A percentile compares a stretch with the other conserved stretches of the same genome.
Conservation (phyloP, 1,284 basidiomycete species). For the Trametes versicolor region DNA sequence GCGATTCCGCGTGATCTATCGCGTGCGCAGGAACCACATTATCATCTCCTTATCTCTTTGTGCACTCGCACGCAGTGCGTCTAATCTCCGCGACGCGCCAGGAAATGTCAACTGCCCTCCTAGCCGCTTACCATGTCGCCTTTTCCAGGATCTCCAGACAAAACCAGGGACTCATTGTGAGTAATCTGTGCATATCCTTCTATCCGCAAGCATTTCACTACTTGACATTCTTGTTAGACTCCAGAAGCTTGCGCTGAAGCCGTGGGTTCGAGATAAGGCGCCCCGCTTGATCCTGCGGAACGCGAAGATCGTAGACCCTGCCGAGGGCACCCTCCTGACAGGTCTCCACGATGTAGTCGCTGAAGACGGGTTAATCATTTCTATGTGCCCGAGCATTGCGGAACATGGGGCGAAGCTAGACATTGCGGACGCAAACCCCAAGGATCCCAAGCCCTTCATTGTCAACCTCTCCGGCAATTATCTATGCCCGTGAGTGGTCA, state of each 20-base stretch:
- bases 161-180: slow-evolving; percentile 33
- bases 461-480: slow-evolving; percentile 50
- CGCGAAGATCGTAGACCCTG: slow-evolving; percentile 48
- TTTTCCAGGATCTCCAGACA: slow-evolving; percentile 10
- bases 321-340: slow-evolving; percentile 36
- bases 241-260: slow-evolving; percentile 50
- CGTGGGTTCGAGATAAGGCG: slow-evolving; percentile 45
- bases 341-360: slow-evolving; percentile 47
- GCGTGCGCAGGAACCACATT: no score
- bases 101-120: not conserved
- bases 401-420: slow-evolving; percentile 8
- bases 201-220: not conserved
- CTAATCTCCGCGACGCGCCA: no score
- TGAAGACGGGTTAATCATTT: slow-evolving; percentile 44
- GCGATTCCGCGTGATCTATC: not conserved
- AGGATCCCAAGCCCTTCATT: slow-evolving; percentile 33
- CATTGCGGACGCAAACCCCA: not conserved
- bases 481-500: slow-evolving; percentile 49
- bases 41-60: no score
- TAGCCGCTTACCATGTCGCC: not conserved
- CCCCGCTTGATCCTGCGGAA: slow-evolving; percentile 45
- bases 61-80: no score
- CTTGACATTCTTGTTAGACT: not conserved
- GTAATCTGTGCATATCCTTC: slow-evolving; percentile 22
- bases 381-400: slow-evolving; percentile 34